A percentile compares a stretch with the other conserved stretches of the same genome.
Evolutionary conservation across 169 alveolate genomes (phyloP).

Genomic region (Cryptosporidium sp.): DNA sequence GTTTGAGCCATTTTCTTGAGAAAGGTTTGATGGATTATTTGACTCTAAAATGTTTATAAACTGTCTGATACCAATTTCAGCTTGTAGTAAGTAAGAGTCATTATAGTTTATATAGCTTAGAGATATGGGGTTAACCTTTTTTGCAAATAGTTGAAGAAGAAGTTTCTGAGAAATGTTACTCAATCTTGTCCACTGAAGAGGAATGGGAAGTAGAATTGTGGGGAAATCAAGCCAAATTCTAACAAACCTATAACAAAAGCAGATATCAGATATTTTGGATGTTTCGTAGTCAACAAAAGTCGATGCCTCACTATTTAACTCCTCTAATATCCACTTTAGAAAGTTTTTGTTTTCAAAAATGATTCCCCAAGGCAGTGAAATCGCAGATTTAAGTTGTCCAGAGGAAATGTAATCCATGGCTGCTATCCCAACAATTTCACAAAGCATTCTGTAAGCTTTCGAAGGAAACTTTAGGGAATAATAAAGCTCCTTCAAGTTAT

Average conservation of each 20-base stretch:
- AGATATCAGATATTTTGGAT: conserved; percentile 29
- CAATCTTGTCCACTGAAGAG: conserved; percentile 63
- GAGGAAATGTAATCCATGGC: conserved; percentile 67
- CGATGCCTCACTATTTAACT: neutral
- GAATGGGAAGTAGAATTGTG: conserved; percentile 59
- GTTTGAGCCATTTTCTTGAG: neutral
- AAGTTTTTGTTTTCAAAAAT: conserved; percentile 39
- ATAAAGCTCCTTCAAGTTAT: conserved; percentile 7
- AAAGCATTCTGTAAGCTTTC: conserved; percentile 58
- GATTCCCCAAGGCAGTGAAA: conserved; percentile 69
- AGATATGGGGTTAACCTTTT: conserved; percentile 21
- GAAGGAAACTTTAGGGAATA: conserved; percentile 20
- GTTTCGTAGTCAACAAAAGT: conserved; percentile 6
- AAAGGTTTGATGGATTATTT: neutral
- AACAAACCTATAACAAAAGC: conserved; percentile 53
- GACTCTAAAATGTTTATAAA: conserved; percentile 23
- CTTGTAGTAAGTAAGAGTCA: conserved; percentile 58
- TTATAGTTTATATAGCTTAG: conserved; percentile 24
- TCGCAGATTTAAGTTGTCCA: conserved; percentile 50
- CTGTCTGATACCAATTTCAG: conserved; percentile 56
- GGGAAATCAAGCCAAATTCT: conserved; percentile 67
- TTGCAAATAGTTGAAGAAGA: conserved; percentile 16
- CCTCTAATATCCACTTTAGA: conserved; percentile 29
- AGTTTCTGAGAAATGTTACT: conserved; percentile 40
- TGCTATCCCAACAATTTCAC: conserved; percentile 60